These are phyloP conservation scores for Gyrodon lividus DNA, from an alignment of 768 basidiomycete genomes.

Conservation along the genomic window DNA sequence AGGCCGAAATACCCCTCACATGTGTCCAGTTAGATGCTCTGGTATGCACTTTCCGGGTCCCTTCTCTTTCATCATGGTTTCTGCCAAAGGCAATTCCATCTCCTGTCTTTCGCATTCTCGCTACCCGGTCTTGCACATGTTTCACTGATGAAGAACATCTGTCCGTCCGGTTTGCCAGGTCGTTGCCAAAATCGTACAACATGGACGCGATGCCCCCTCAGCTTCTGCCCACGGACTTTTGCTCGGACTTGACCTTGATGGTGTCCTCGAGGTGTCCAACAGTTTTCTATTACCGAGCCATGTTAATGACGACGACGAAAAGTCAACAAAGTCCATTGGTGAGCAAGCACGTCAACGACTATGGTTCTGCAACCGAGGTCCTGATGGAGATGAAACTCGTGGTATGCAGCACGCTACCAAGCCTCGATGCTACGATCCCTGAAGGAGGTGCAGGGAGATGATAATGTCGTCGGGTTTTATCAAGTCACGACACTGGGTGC, in stretches of 20 bases:
- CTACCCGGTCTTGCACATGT: background rate
- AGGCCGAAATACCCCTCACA: conserved; percentile 81
- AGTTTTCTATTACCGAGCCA: conserved; percentile 82
- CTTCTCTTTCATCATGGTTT: background rate
- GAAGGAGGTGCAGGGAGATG: conserved; percentile 88
- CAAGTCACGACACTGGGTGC: conserved; percentile 85
- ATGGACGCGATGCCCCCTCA: conserved; percentile 74
- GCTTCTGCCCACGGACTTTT: conserved; percentile 81
- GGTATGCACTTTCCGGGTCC: conserved; percentile 47
- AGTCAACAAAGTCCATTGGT: conserved; percentile 76
- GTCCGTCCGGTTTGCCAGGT: conserved; percentile 51
- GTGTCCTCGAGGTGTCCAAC: conserved; percentile 86
- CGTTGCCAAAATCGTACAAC: conserved; percentile 91
- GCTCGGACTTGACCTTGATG: conserved; percentile 90
- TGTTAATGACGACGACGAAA: conserved; percentile 75
- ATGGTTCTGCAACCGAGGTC: conserved; percentile 3
- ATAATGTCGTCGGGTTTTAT: conserved; percentile 93
- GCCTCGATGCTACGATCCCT: conserved; percentile 81
- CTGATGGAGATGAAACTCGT: conserved; percentile 8
- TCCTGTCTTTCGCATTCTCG: background rate
- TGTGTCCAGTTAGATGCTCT: conserved; percentile 83
- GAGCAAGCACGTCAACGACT: conserved; percentile 36
- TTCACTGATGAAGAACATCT: conserved; percentile 14
- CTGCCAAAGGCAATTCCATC: background rate
- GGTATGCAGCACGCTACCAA: conserved; percentile 69